Conservation (phyloP, 805 yeast genomes). For the Yamadazyma phyllophila region DNA sequence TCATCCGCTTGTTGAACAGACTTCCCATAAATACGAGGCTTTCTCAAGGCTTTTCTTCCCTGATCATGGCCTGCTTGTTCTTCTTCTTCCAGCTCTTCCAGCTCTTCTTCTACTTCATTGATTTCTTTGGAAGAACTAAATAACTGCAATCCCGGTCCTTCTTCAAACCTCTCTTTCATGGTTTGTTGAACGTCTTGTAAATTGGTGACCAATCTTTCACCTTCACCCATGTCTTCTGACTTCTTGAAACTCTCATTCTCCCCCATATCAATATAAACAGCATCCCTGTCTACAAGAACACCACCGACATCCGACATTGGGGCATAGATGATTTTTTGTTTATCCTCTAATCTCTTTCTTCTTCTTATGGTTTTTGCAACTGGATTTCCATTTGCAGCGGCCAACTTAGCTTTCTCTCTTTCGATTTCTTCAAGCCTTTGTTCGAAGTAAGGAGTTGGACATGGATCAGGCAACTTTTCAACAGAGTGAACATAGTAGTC, state of each 20-base stretch:
- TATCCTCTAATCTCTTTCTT: slow-evolving; percentile 89
- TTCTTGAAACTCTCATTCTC: slow-evolving; percentile 52
- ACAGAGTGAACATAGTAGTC: slow-evolving; percentile 73
- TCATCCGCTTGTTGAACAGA: slow-evolving; percentile 49
- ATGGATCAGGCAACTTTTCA: slow-evolving; percentile 95
- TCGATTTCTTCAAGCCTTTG: slow-evolving; percentile 80
- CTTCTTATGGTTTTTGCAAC: slow-evolving; percentile 57
- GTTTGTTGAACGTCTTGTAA: slow-evolving; percentile 69
- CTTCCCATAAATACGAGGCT: slow-evolving; percentile 56
- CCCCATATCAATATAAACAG: slow-evolving; percentile 89
- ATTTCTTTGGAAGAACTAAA: slow-evolving; percentile 63
- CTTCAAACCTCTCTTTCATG: slow-evolving; percentile 54
- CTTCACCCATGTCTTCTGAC: slow-evolving; percentile 60
- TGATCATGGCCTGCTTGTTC: slow-evolving; percentile 31
- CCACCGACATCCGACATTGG: slow-evolving; percentile 99
- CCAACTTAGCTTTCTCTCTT: slow-evolving; percentile 66
- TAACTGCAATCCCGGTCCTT: slow-evolving; percentile 70
- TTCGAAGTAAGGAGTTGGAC: slow-evolving; percentile 94
- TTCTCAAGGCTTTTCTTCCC: slow-evolving; percentile 68
- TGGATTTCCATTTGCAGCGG: slow-evolving; percentile 58
- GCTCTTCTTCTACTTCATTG: slow-evolving; percentile 36
- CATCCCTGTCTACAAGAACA: slow-evolving; percentile 93
- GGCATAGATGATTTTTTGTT: slow-evolving; percentile 91
- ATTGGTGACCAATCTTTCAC: slow-evolving; percentile 80
- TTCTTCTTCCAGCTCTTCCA: slow-evolving; percentile 33